Evolutionary conservation across 2,329 filamentous ascomycete genomes (phyloP).

Genomic region (Fonsecaea erecta): DNA sequence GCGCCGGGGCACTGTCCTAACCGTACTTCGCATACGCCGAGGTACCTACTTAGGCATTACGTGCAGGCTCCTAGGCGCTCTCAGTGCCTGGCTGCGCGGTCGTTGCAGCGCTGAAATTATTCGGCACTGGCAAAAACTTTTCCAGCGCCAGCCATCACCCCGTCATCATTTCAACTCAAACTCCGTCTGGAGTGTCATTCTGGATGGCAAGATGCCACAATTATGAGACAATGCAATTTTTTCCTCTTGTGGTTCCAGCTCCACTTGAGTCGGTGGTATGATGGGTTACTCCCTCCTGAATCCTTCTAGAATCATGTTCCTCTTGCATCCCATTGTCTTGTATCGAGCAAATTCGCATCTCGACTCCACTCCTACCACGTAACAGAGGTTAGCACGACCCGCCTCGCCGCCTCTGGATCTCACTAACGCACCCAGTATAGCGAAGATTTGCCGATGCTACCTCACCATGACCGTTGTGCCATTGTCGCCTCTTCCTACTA

Average conservation of each 20-base stretch:
- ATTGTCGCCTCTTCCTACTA: background rate
- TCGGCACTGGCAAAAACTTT: background rate
- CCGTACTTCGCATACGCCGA: too few species aligned
- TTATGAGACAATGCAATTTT: background rate
- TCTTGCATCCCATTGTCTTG: background rate
- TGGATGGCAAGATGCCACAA: background rate
- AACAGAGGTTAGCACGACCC: background rate
- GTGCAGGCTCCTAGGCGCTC: background rate
- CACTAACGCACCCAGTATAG: slow-evolving; percentile 3
- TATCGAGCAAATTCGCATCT: background rate
- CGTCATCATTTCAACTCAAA: background rate
- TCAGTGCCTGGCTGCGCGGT: background rate
- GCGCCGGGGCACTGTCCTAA: background rate
- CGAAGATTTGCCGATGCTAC: slow-evolving; percentile 8
- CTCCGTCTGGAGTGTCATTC: background rate
- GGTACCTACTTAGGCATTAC: too few species aligned
- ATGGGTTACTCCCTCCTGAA: background rate
- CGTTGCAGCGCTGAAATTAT: background rate
- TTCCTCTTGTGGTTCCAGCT: background rate
- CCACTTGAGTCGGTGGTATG: background rate
- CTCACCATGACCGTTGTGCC: background rate
- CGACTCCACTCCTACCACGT: background rate
- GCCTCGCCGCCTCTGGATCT: slow-evolving; percentile 3
- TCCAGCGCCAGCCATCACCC: background rate
- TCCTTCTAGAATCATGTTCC: slow-evolving; percentile 5